Base-by-base conservation (phyloP, 805 yeast genomes). In the Starmerella apis region DNA sequence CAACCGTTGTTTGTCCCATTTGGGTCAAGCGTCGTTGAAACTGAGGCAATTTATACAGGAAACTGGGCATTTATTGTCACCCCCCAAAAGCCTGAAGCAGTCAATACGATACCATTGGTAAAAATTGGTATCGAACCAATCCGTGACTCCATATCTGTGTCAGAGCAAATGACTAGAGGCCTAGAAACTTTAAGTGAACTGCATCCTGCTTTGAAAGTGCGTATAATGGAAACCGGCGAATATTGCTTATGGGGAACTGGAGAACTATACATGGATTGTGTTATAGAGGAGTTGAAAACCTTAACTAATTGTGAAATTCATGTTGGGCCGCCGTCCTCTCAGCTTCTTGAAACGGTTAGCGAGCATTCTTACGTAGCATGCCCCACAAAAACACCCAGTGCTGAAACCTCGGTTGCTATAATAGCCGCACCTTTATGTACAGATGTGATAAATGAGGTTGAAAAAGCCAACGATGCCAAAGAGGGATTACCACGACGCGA, bases 191-290 rank as follows among this genome's bases (percentile, higher is more conserved):
- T 84, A 25, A 74, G 74, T 58, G 76, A 75, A 56, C 69, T 80
- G 0, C 88, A 85, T 61, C 73, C 82, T 9, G 81, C 87, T 3
- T 71, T 79, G 32, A 73, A 73, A 19, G 69, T 84, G n/a, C 78
- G 74, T 55, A 86, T 83, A 1, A 95, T 86, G 62, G 94, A 85
- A 56, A 82, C 88, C 46, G 96, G 96, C 2, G 96, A 87, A 59
- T 86, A 83, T 62, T 79, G 80, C 1, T 63, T 92, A 0, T 60
- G 80, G 24, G 96, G 92, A 0, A 77, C 86, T 9, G 98, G 98
- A 6, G 97, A 92, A 61, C 59, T 90, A 16, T 86, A 85, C 61
- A 63, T 92, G 65, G 97, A 92, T 64, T 84, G 92, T 57, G 68
- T 83, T 22, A 65, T 92, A 35, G 83, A 81, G 63, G 96, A 86